Conservation (phyloP, 129 eudicot genomes). For the Calendula officinalis region DNA sequence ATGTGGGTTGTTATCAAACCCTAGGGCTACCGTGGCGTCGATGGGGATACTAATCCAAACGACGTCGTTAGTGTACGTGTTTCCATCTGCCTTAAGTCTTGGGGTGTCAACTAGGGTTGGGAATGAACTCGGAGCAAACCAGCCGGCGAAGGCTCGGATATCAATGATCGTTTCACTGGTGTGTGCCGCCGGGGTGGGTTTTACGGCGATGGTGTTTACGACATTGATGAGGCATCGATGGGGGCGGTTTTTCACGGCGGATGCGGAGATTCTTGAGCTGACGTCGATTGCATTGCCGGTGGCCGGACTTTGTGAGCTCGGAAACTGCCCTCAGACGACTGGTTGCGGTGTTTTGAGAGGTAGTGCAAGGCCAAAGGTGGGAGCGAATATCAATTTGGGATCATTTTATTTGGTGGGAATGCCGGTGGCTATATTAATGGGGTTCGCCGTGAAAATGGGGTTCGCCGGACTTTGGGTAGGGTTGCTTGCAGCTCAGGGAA, state of each 20-base stretch:
- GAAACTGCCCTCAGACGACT: slow-evolving; percentile 91
- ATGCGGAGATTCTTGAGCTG: slow-evolving; percentile 58
- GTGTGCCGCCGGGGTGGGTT: slow-evolving; percentile 55
- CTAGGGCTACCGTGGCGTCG: slow-evolving; percentile 72
- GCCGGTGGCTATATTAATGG: slow-evolving; percentile 81
- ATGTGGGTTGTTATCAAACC: slow-evolving; percentile 70
- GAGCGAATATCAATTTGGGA: slow-evolving; percentile 89
- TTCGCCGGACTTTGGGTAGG: slow-evolving; percentile 85
- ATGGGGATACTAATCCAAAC: slow-evolving; percentile 94
- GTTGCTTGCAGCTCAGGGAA: slow-evolving; percentile 77
- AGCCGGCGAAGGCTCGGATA: slow-evolving; percentile 65
- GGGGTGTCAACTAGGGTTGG: slow-evolving; percentile 92
- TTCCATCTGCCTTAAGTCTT: slow-evolving; percentile 74
- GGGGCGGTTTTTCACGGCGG: slow-evolving; percentile 76
- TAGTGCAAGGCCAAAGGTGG: slow-evolving; percentile 74
- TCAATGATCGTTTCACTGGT: slow-evolving; percentile 58
- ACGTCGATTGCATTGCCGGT: slow-evolving; percentile 72
- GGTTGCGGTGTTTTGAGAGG: slow-evolving; percentile 94
- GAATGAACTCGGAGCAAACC: slow-evolving; percentile 77
- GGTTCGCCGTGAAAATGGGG: slow-evolving; percentile 62
- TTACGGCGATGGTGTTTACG: slow-evolving; percentile 59
- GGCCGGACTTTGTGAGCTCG: slow-evolving; percentile 84
- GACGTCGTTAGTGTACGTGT: slow-evolving; percentile 79
- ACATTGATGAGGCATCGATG: slow-evolving; percentile 62
- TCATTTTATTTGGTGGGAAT: slow-evolving; percentile 87